Evolutionary conservation across 768 basidiomycete genomes (phyloP), one percentile per base, ranked within the genome.

Genomic region (Phanerochaete carnosa): DNA sequence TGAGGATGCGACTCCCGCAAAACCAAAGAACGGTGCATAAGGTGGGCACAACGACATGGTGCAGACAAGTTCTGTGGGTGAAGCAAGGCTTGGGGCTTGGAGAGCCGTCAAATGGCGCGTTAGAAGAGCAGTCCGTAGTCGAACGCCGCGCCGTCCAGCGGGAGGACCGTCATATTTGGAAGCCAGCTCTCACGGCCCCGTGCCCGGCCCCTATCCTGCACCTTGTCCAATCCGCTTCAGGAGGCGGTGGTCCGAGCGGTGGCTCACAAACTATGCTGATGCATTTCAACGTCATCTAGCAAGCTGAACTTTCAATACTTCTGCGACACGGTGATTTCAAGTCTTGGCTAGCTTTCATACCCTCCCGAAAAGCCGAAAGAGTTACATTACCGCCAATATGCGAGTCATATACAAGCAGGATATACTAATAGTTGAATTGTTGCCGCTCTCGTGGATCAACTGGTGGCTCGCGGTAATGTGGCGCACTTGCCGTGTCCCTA

Each of bases 21-120:
- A 95, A 28, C 95, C 96, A 73, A 98, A 97, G 86, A 98, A 98
- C 55, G 94, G 92, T 54, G 95, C 95, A 72, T 92, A 98, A 30
- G 95, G 92, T 62, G 94, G 94, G 73, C 94, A 97, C 53, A 83
- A 64, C n/a, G 74, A 74, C 74, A 75, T 75, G 55, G 50, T 64
- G 53, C 50, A 53, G 43, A 15, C 13, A 7, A 9, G 29, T 29
- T 4, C 29, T 25, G 49, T 51, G 12, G 43, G 33, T 15, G 29
- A 25, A 23, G 58, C 12, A 23, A 33, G 32, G 12, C 6, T 29
- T 7, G 32, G 15, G 22, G 49, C 25, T 30, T 5, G 22, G 49
- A n/a, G 49, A 28, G 25, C 11, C 8, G 49, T 51, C 49, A 11
- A 30, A 22, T 26, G 45, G 47, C 19, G 39, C 19, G 39, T 28